Base-by-base conservation (phyloP, 345 rosid genomes). In the Dovyalis caffra region DNA sequence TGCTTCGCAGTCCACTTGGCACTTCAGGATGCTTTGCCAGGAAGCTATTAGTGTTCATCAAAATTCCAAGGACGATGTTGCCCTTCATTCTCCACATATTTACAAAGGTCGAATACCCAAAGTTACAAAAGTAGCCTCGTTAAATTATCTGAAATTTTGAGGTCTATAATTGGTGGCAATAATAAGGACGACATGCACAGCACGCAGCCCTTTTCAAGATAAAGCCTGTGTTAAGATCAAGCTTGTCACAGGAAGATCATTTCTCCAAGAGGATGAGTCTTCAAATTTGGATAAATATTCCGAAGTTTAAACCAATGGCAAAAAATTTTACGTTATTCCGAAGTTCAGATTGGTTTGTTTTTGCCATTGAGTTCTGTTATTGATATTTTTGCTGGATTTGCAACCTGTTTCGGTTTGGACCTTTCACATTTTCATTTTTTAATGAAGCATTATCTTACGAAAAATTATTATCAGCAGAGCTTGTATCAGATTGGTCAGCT, bases 1-100 rank as follows among this genome's bases (percentile, higher is more conserved):
- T 47, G 38, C 37, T 11, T 33, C 8, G 40, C 53, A 2, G 23
- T 74, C 53, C 74, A 72, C 78, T n/a, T 74, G 81, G 78, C 84
- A 69, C 28, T 5, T 1, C 31, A 6, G 76, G 73, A 43, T 74
- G 33, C 76, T 70, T 71, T 29, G 37, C 68, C 14, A 45, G 29
- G 29, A 77, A 66, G 35, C 34, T 8, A 64, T 25, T 29, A 29
- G 4, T 43, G 16, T 14, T 14, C 16, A 1, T 3, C 60, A n/a
- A 8, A 2, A 9, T 53, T n/a, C 60, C 12, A 0, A 11, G 25
- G 68, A 60, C 57, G 0, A 4, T 4, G 26, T 15, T 71, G 53
- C 65, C 74, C 64, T 26, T 18, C 4, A 9, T 69, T 35, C 9
- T 9, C 6, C 2, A 35, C 11, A 5, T 56, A 56, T 57, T 57